A percentile compares a stretch with the other conserved stretches of the same genome.
Evolutionary conservation across 495 filamentous ascomycete species (phyloP).

Genomic region (Penicillium alfredii): DNA sequence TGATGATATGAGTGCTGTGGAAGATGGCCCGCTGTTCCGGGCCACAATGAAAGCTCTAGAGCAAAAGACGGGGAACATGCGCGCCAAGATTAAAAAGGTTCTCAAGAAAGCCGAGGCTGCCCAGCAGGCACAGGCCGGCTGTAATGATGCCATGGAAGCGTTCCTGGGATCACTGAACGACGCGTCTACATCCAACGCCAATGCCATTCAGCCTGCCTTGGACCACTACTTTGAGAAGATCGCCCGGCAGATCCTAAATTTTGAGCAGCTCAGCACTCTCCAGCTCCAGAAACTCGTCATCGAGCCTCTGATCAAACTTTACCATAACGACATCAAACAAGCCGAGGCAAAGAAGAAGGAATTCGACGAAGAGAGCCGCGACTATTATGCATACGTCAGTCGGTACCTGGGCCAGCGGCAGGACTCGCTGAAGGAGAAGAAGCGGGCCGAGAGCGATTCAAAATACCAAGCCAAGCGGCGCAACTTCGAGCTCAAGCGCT

Average conservation of each 20-base stretch:
- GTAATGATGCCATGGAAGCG: constrained; percentile 73
- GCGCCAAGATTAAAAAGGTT: constrained; percentile 89
- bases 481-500: constrained; percentile 93
- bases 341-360: constrained; percentile 95
- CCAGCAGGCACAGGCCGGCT: constrained; percentile 67
- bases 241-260: constrained; percentile 79
- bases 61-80: constrained; percentile 94
- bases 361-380: constrained; percentile 96
- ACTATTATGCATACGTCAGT: constrained; percentile 92
- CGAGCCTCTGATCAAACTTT: constrained; percentile 85
- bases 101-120: constrained; percentile 86
- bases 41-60: constrained; percentile 96
- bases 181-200: constrained; percentile 83
- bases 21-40: constrained; percentile 93
- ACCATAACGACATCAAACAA: constrained; percentile 95
- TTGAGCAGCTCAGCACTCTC: constrained; percentile 74
- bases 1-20: constrained; percentile 78
- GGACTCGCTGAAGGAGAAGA: constrained; percentile 96
- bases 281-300: constrained; percentile 92
- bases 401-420: constrained; percentile 92
- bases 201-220: constrained; percentile 89
- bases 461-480: constrained; percentile 94
- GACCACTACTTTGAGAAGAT: constrained; percentile 99
- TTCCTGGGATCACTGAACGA: constrained; percentile 89
- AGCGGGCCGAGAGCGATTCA: constrained; percentile 83